Evolutionary conservation across 2,329 filamentous ascomycete genomes (phyloP), one percentile per base, ranked within the genome.

Genomic region (Arthrinium puccinioides): DNA sequence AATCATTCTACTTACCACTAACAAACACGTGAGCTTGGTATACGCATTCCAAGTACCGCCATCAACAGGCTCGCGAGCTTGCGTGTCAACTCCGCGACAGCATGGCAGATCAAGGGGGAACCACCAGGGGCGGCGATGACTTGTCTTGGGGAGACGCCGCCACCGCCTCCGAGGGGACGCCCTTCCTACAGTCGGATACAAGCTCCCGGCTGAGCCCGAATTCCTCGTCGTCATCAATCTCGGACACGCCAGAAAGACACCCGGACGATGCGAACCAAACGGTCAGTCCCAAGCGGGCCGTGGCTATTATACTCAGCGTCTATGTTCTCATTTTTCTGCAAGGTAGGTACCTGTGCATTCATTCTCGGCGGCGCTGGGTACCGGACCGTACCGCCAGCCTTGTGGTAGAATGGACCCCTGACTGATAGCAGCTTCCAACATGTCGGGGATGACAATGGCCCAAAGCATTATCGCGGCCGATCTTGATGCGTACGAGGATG

Each of bases 361-460:
- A 28, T 24, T 9, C n/a, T n/a, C n/a, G n/a, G n/a, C n/a, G n/a
- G n/a, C n/a, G n/a, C n/a, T n/a, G n/a, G n/a, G n/a, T n/a, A n/a
- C n/a, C n/a, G n/a, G n/a, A n/a, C n/a, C n/a, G n/a, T n/a, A n/a
- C n/a, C n/a, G n/a, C n/a, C n/a, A n/a, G n/a, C n/a, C n/a, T n/a
- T n/a, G n/a, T n/a, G n/a, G n/a, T n/a, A n/a, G n/a, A n/a, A n/a
- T n/a, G n/a, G n/a, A n/a, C n/a, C n/a, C n/a, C n/a, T n/a, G n/a
- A n/a, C n/a, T n/a, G 21, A 6, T 27, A 24, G 42, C 40, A 72
- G 71, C 72, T 6, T 64, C 74, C 44, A 92, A 92, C 52, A 86
- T 89, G 61, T 86, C 81, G 10, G 79, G 87, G 48, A 80, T 94
- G 54, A 85, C 84, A 6, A 89, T 87, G 39, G 84, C 83, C 2